Conservation (phyloP, 805 yeast genomes). For the Candida nonsorbophila region DNA sequence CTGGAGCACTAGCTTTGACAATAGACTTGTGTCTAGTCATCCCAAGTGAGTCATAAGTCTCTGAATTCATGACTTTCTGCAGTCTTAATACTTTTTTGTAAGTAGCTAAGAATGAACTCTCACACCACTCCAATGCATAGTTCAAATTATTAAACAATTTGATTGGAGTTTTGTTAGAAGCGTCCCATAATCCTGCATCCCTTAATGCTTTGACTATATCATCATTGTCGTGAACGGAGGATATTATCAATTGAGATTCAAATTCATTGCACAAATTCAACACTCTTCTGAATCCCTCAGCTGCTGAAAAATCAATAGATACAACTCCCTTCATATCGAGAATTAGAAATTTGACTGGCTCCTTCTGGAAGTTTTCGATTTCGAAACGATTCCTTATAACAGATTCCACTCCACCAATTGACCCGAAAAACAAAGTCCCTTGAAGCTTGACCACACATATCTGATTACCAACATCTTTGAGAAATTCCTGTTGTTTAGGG, state of each 20-base stretch:
- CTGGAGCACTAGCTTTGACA: slow-evolving; percentile 3
- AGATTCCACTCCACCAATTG: slow-evolving; percentile 86
- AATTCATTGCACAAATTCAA: slow-evolving; percentile 70
- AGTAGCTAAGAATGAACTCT: slow-evolving; percentile 73
- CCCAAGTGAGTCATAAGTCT: slow-evolving; percentile 8
- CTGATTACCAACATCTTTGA: slow-evolving; percentile 84
- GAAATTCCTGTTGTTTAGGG: slow-evolving; percentile 79
- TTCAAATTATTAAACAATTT: slow-evolving; percentile 76
- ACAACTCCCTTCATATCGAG: slow-evolving; percentile 80
- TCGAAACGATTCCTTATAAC: slow-evolving; percentile 65
- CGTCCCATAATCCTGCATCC: slow-evolving; percentile 77
- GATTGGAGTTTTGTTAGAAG: slow-evolving; percentile 33
- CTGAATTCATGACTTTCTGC: not conserved
- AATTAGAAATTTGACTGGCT: slow-evolving; percentile 74
- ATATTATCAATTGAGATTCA: slow-evolving; percentile 65
- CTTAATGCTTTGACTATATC: slow-evolving; percentile 64
- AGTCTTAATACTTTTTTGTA: slow-evolving; percentile 34
- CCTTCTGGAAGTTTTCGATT: slow-evolving; percentile 38
- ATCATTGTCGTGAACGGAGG: slow-evolving; percentile 69
- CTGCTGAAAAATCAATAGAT: slow-evolving; percentile 88
- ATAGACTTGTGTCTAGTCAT: slow-evolving; percentile 10
- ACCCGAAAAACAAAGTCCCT: slow-evolving; percentile 90
- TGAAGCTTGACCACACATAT: slow-evolving; percentile 81
- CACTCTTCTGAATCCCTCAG: slow-evolving; percentile 89
- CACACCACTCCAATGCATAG: slow-evolving; percentile 94